phyloP scores from a whole-genome alignment of 495 filamentous ascomycete genomes.

The Sphaerosporella brunnea region DNA sequence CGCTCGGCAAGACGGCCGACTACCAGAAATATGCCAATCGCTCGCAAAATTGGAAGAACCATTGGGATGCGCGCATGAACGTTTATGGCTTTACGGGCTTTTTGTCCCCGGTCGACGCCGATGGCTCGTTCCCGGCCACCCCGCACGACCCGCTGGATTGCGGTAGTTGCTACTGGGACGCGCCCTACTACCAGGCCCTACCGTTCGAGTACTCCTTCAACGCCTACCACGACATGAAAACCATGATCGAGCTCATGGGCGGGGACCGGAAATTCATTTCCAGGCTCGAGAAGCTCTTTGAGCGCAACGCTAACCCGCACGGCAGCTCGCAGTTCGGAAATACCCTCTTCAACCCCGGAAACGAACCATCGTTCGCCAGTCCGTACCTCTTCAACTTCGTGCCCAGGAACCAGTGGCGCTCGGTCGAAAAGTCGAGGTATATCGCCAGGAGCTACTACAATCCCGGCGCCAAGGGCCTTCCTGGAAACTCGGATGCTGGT shows the following conservation, averaged over 20 bases:
- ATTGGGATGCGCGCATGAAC: slow-evolving; percentile 43
- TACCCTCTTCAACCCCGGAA: slow-evolving; percentile 50
- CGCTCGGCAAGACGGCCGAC: slow-evolving; percentile 37
- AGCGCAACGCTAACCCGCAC: slow-evolving; percentile 34
- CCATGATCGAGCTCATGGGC: slow-evolving; percentile 40
- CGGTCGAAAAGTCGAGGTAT: slow-evolving; percentile 37
- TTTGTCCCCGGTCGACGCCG: slow-evolving; percentile 39
- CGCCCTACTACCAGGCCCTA: slow-evolving; percentile 42
- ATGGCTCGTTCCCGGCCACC: slow-evolving; percentile 36
- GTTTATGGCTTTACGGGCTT: slow-evolving; percentile 45
- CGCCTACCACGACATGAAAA: slow-evolving; percentile 47
- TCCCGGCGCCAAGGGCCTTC: slow-evolving; percentile 36
- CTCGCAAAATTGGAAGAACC: slow-evolving; percentile 53
- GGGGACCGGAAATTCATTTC: slow-evolving; percentile 39
- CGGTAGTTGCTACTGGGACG: slow-evolving; percentile 50
- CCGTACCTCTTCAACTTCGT: slow-evolving; percentile 59
- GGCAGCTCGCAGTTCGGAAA: slow-evolving; percentile 33
- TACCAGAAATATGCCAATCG: slow-evolving; percentile 43
- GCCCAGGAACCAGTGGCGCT: slow-evolving; percentile 37
- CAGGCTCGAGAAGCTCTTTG: slow-evolving; percentile 47
- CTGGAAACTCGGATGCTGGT: slow-evolving; percentile 51
- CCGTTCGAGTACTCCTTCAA: slow-evolving; percentile 57
- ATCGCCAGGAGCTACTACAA: slow-evolving; percentile 40
- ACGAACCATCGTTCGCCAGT: slow-evolving; percentile 51
- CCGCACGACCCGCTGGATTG: slow-evolving; percentile 43